Base-by-base conservation (phyloP, 2,329 filamentous ascomycete species). In the Nothomitra cinnamomea region DNA sequence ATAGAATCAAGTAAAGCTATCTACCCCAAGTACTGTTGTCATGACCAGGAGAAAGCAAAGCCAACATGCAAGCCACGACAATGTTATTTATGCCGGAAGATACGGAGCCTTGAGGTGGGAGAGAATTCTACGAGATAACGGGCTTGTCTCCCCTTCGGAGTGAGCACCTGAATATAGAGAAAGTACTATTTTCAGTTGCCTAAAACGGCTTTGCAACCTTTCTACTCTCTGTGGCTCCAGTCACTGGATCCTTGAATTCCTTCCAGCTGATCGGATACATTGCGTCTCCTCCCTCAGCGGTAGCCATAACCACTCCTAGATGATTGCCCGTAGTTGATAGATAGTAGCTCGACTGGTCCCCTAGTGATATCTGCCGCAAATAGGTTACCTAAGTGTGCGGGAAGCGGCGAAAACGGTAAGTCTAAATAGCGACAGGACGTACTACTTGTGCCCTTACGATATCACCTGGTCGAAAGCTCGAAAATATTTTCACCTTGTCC, bases 221-320 rank as follows among this genome's bases (percentile, higher is more conserved):
- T 66, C 92, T 81, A 59, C 71, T 70, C 75, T 96, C 92, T 59
- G 74, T 80, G 47, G 73, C 64, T 2, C 87, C 88, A 5, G 83
- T 94, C 62, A 83, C 79, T 0, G 82, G 80, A 71, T 96, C 90
- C 63, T 79, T 78, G 70, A 94, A 94, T 69, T 96, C 90, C 71
- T 83, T 94, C 92, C 92, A 98, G 67, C 83, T 94, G 54, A 94
- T 78, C 1, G 92, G 90, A 62, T 85, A 84, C 88, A 96, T 94
- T 61, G 85, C 78, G 68, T 94, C 90, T 1, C 89, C 89, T 1
- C 77, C 78, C 65, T 94, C 87, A 64, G 87, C 94, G 60, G 79
- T 83, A 8, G 90, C 92, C 80, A 96, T 86, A 40, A 98, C 85
- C 55, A 96, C 90, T 1, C 92, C 92, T 41, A 94, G 74, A 65